Percentiles rank a stretch among this genome's conserved stretches.
Evolutionary conservation across 441 rosid genomes (phyloP).

Genomic region (Metrosideros polymorpha): DNA sequence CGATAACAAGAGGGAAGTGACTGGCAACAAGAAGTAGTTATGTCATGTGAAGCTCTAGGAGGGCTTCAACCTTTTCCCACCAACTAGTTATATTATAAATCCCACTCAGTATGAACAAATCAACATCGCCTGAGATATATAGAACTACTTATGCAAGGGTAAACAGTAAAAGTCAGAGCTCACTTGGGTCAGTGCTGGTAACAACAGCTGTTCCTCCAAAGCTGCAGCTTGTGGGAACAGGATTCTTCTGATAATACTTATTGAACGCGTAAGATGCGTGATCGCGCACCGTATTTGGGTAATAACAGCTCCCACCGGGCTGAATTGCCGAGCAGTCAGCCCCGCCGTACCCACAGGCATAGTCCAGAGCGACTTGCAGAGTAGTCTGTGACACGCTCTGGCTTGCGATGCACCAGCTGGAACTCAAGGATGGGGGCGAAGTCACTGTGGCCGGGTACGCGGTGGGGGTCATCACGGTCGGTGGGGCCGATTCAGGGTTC

Average conservation of each 20-base stretch:
- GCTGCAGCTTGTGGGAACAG: slow-evolving; percentile 76
- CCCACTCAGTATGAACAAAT: background rate
- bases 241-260: slow-evolving; percentile 55
- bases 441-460: slow-evolving; percentile 10
- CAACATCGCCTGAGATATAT: background rate
- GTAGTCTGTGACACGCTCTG: slow-evolving; percentile 32
- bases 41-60: background rate
- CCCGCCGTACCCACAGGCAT: slow-evolving; percentile 51
- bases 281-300: slow-evolving; percentile 35
- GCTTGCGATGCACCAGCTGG: slow-evolving; percentile 70
- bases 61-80: background rate
- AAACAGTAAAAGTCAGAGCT: slow-evolving; percentile 7
- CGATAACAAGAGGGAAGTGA: background rate
- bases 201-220: slow-evolving; percentile 79
- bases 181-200: slow-evolving; percentile 77
- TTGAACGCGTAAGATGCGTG: slow-evolving; percentile 66
- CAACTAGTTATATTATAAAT: background rate
- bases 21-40: background rate
- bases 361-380: slow-evolving; percentile 55
- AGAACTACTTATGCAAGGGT: background rate
- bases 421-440: slow-evolving; percentile 21
- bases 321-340: slow-evolving; percentile 53
- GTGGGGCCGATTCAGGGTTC: slow-evolving; percentile 45
- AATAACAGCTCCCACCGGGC: slow-evolving; percentile 42
- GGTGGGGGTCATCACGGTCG: slow-evolving; percentile 28